These are phyloP conservation scores for Myxozyma nipponensis DNA, from an alignment of 805 yeast species.

Conservation along the genomic window DNA sequence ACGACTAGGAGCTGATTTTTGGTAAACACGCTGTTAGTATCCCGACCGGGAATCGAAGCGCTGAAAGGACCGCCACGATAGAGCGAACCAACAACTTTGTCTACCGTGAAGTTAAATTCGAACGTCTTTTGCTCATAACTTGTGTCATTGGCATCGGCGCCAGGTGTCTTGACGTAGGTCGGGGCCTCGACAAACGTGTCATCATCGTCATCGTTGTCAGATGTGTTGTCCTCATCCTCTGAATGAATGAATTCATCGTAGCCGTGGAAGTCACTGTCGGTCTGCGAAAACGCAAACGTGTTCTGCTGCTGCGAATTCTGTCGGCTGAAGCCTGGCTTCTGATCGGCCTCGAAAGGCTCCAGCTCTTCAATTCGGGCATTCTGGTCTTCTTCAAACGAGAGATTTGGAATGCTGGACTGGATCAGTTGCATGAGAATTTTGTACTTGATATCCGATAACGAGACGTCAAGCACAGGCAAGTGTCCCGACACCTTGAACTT, in stretches of 20 bases:
- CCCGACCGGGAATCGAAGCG: slow-evolving; percentile 47
- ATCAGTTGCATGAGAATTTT: slow-evolving; percentile 77
- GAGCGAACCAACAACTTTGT: slow-evolving; percentile 61
- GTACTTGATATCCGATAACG: slow-evolving; percentile 85
- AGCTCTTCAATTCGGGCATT: slow-evolving; percentile 7
- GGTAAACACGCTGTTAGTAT: slow-evolving; percentile 9
- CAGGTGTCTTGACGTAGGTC: slow-evolving; percentile 3
- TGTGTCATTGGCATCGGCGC: slow-evolving; percentile 7
- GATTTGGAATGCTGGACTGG: slow-evolving; percentile 62
- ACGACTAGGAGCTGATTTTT: slow-evolving; percentile 59
- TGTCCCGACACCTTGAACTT: slow-evolving; percentile 69
- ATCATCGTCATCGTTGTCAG: slow-evolving; percentile 30
- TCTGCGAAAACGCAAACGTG: slow-evolving; percentile 8
- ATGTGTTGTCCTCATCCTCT: slow-evolving; percentile 26
- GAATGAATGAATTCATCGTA: slow-evolving; percentile 5
- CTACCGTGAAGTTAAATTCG: slow-evolving; percentile 71
- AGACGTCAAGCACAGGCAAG: slow-evolving; percentile 66
- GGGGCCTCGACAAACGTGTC: slow-evolving; percentile 22
- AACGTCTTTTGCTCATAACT: slow-evolving; percentile 53
- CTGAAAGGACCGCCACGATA: slow-evolving; percentile 45
- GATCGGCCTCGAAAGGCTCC: not conserved
- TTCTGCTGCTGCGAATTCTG: slow-evolving; percentile 1
- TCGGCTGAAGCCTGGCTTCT: not conserved
- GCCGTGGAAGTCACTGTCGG: slow-evolving; percentile 1
- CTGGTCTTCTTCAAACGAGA: slow-evolving; percentile 24